Conservation (phyloP, 768 basidiomycete genomes). For the Sutorius australiensis region DNA sequence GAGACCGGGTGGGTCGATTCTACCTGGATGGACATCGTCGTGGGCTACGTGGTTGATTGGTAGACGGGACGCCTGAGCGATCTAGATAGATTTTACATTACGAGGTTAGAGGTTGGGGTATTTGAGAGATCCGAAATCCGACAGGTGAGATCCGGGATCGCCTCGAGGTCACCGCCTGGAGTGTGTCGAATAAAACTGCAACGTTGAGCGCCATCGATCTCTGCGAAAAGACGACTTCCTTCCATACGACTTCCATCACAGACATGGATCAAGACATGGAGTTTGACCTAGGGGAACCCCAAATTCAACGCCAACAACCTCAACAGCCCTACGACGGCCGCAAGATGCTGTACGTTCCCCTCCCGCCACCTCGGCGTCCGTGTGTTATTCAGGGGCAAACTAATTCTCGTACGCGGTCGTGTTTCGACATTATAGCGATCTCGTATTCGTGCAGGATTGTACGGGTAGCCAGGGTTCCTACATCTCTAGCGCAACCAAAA, state of each 20-base stretch:
- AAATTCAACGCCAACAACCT: slow-evolving; percentile 32
- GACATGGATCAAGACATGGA: slow-evolving; percentile 83
- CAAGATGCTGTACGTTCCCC: slow-evolving; percentile 69
- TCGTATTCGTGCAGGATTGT: slow-evolving; percentile 94
- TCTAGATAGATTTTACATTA: slow-evolving; percentile 4
- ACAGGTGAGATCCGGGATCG: slow-evolving; percentile 35
- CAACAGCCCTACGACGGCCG: slow-evolving; percentile 38
- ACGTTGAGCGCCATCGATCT: slow-evolving; percentile 11
- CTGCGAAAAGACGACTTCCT: slow-evolving; percentile 5
- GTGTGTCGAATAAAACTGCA: slow-evolving; percentile 11
- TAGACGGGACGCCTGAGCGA: slow-evolving; percentile 35
- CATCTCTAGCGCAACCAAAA: slow-evolving; percentile 91
- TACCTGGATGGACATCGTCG: slow-evolving; percentile 50
- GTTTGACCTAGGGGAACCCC: slow-evolving; percentile 43
- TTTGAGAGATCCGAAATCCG: slow-evolving; percentile 34
- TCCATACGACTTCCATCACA: neutral
- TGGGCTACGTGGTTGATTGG: slow-evolving; percentile 70
- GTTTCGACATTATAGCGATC: slow-evolving; percentile 52
- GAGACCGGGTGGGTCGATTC: slow-evolving; percentile 55
- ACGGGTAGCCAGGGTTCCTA: slow-evolving; percentile 90
- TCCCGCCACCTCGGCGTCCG: neutral
- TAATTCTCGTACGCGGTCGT: slow-evolving; percentile 6
- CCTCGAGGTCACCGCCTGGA: slow-evolving; percentile 34
- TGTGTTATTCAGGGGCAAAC: slow-evolving; percentile 13
- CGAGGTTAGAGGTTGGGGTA: slow-evolving; percentile 12